These are phyloP conservation scores for Trichaptum fuscoviolaceum DNA, from an alignment of 768 basidiomycete genomes.

Conservation along the genomic window DNA sequence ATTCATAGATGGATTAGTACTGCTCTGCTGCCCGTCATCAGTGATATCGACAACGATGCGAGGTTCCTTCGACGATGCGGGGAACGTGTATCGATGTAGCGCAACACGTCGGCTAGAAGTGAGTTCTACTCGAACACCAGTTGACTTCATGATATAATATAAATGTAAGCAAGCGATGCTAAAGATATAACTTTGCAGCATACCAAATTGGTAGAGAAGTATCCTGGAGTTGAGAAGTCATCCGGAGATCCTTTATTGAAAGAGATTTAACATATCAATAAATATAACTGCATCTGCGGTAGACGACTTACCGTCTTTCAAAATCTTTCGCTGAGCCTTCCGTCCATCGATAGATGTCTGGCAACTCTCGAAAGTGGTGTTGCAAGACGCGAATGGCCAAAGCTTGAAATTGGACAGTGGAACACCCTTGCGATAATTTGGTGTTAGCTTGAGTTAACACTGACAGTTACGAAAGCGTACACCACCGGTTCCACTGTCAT, in stretches of 20 bases:
- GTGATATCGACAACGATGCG: constrained; percentile 57
- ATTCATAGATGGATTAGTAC: constrained; percentile 40
- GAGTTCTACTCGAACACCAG: constrained; percentile 51
- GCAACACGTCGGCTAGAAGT: constrained; percentile 56
- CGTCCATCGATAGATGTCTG: constrained; percentile 40
- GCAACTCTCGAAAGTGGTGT: constrained; percentile 44
- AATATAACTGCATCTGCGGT: background rate
- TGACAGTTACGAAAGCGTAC: constrained; percentile 26
- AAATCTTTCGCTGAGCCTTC: constrained; percentile 43
- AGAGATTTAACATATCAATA: background rate
- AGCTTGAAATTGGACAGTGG: constrained; percentile 61
- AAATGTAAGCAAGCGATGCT: no score
- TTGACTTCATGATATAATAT: constrained; percentile 32
- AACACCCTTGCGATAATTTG: constrained; percentile 30
- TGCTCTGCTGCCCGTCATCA: constrained; percentile 54
- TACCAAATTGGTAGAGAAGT: constrained; percentile 58
- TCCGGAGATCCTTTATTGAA: constrained; percentile 46
- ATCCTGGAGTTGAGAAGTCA: constrained; percentile 60
- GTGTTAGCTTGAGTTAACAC: background rate
- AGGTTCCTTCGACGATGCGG: constrained; percentile 38
- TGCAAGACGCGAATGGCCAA: constrained; percentile 47
- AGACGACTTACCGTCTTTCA: constrained; percentile 44
- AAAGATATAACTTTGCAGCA: background rate
- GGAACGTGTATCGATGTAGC: constrained; percentile 55
- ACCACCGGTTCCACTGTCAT: constrained; percentile 59